Evolutionary conservation across 768 basidiomycete species (phyloP), one percentile per base, ranked within the genome.

Genomic region (Xerocomellus chrysenteron): DNA sequence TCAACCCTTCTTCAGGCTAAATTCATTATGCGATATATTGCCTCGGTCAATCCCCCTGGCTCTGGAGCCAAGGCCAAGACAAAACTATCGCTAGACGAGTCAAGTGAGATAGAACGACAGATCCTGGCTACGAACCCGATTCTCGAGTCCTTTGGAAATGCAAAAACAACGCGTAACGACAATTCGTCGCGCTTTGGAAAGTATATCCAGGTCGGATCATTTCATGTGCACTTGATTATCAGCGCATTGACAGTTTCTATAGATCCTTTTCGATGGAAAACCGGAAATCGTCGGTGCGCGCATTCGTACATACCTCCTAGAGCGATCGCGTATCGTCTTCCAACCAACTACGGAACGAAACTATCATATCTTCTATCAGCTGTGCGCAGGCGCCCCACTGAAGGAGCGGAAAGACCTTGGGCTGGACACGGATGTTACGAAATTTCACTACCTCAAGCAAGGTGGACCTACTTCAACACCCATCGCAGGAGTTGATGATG

Each of bases 111-210:
- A 61, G 97, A 99, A 71, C 85, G 88, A 47, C 97, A 98, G 73
- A 99, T 99, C 57, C 78, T 99, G 52, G 97, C 97, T 30, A 98
- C 96, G n/a, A 99, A 99, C 72, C 97, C 97, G 24, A 98, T 97
- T 66, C 87, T 99, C 60, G 97, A 99, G 74, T 92, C 97, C 0
- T 98, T 99, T 64, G 97, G 97, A 62, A 99, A 99, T 74, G 97
- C 97, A 24, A 99, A 99, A 76, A 99, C 97, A 33, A 98, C 97
- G 16, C 84, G 97, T 56, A 99, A 99, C 70, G 97, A 99, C 74
- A 99, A 99, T 72, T 97, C 94, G 9, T 99, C 97, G 21, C 86
- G 97, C 55, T 99, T 99, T 72, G 97, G 97, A 59, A 99, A 99
- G 76, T 99, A 99, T 75, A 98, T 99, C 61, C 96, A 99, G 83